phyloP scores from a whole-genome alignment of 331 rosid genomes.

The Prunus yedoensis region DNA sequence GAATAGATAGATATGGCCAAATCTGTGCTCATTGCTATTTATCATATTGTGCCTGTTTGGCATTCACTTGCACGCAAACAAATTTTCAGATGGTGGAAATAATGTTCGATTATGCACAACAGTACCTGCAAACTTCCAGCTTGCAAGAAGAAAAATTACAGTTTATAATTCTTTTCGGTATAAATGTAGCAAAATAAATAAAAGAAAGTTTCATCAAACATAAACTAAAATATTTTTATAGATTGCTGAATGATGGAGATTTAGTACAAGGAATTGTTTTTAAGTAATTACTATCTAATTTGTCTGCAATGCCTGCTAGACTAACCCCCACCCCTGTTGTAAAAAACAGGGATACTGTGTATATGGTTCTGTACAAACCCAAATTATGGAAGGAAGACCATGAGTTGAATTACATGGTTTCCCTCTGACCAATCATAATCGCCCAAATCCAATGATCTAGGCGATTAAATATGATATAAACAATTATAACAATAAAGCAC shows the following conservation, averaged over 20 bases:
- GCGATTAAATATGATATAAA: background rate
- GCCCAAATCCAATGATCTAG: constrained; percentile 17
- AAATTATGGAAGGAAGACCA: constrained; percentile 17
- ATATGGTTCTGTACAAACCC: constrained; percentile 18
- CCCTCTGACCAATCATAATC: constrained; percentile 12
- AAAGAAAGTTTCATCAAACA: background rate
- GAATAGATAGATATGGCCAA: background rate
- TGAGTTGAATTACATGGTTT: constrained; percentile 18
- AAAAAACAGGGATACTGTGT: constrained; percentile 7
- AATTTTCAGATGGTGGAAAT: background rate
- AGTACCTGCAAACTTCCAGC: background rate
- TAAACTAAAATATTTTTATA: background rate
- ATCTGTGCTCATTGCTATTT: background rate
- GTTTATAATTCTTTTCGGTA: background rate
- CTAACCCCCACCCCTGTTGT: background rate
- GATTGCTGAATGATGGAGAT: background rate
- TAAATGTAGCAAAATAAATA: constrained; percentile 6
- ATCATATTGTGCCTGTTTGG: background rate
- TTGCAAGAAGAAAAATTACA: background rate
- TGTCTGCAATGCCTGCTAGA: background rate
- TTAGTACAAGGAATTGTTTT: constrained; percentile 7
- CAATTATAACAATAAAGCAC: background rate
- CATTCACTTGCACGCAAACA: background rate
- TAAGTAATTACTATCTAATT: background rate
- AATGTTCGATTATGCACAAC: background rate